Evolutionary conservation across 169 alveolate species (phyloP).

Genomic region (Plasmodium sp.): DNA sequence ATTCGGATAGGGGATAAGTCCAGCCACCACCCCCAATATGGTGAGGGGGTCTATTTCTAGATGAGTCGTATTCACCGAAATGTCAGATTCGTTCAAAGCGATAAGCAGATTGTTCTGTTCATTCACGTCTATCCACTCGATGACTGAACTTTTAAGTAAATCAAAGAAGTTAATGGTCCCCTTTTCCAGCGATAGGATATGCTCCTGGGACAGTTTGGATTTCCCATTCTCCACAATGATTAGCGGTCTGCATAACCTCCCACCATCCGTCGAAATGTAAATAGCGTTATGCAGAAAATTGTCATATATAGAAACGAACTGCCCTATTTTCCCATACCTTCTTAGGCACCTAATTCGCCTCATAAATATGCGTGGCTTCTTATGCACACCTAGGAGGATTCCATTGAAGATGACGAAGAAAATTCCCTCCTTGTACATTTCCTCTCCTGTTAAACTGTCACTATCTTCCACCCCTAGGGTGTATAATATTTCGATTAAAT

Average conservation of each 20-base stretch:
- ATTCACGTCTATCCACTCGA: slow-evolving; percentile 99
- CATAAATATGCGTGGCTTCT: slow-evolving; percentile 91
- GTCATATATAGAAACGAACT: slow-evolving; percentile 96
- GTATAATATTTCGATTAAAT: slow-evolving; percentile 78
- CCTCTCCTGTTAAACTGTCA: slow-evolving; percentile 80
- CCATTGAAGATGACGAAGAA: slow-evolving; percentile 96
- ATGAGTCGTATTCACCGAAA: slow-evolving; percentile 96
- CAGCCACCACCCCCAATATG: slow-evolving; percentile 98
- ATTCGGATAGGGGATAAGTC: slow-evolving; percentile 99
- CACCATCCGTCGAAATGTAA: slow-evolving; percentile 99
- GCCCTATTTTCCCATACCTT: slow-evolving; percentile 96
- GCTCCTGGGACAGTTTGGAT: slow-evolving; percentile 83
- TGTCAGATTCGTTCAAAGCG: slow-evolving; percentile 93
- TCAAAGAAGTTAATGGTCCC: slow-evolving; percentile 86
- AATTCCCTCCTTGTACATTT: slow-evolving; percentile 83
- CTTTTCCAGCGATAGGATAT: slow-evolving; percentile 75
- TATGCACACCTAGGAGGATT: slow-evolving; percentile 94
- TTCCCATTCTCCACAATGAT: slow-evolving; percentile 96
- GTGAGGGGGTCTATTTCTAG: slow-evolving; percentile 98
- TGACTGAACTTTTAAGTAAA: slow-evolving; percentile 89
- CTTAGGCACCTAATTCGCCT: slow-evolving; percentile 93
- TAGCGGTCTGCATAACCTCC: slow-evolving; percentile 98
- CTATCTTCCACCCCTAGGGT: slow-evolving; percentile 87
- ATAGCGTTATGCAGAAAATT: slow-evolving; percentile 93
- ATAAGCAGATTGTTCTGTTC: slow-evolving; percentile 98